A percentile compares a stretch with the other conserved stretches of the same genome.
These are phyloP conservation scores for Angomonas desouzai DNA, from an alignment of 208 protist genomes.

Conservation along the genomic window DNA sequence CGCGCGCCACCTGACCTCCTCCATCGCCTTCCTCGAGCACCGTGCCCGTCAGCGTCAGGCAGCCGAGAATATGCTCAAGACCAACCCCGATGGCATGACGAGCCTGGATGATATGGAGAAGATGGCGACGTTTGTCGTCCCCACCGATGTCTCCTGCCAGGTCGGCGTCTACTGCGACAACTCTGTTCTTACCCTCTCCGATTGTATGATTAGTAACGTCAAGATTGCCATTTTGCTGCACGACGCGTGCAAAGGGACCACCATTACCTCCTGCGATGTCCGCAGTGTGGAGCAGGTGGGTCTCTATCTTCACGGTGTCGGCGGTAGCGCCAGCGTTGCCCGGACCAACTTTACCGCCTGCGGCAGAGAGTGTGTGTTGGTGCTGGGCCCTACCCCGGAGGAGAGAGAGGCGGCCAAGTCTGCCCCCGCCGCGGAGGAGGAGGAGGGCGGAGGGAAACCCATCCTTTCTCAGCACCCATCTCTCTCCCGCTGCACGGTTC, in stretches of 20 bases:
- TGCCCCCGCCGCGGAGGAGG: conserved; percentile 21
- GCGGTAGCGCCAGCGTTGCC: conserved; percentile 32
- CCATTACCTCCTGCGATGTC: conserved; percentile 29
- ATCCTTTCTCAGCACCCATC: conserved; percentile 54
- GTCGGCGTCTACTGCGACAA: conserved; percentile 74
- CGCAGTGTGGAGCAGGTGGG: conserved; percentile 56
- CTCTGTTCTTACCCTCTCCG: conserved; percentile 50
- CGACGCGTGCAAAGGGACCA: conserved; percentile 38
- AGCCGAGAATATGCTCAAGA: conserved; percentile 12
- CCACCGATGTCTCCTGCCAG: conserved; percentile 28
- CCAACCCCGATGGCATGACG: background rate
- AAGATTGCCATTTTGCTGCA: conserved; percentile 54
- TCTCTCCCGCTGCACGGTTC: conserved; percentile 46
- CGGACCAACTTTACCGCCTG: conserved; percentile 39
- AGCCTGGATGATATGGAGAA: conserved; percentile 15
- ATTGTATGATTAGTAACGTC: conserved; percentile 61
- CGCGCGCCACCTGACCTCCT: conserved; percentile 17
- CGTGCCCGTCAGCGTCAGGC: conserved; percentile 22
- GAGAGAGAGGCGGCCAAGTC: conserved; percentile 23
- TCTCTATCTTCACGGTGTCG: conserved; percentile 52
- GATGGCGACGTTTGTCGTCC: conserved; percentile 35
- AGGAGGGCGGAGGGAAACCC: conserved; percentile 30
- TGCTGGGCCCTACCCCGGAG: conserved; percentile 40
- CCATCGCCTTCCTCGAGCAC: conserved; percentile 24
- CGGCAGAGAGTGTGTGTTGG: conserved; percentile 58